Conservation (phyloP, 2,329 filamentous ascomycete genomes). For the Acrodontium crateriforme region DNA sequence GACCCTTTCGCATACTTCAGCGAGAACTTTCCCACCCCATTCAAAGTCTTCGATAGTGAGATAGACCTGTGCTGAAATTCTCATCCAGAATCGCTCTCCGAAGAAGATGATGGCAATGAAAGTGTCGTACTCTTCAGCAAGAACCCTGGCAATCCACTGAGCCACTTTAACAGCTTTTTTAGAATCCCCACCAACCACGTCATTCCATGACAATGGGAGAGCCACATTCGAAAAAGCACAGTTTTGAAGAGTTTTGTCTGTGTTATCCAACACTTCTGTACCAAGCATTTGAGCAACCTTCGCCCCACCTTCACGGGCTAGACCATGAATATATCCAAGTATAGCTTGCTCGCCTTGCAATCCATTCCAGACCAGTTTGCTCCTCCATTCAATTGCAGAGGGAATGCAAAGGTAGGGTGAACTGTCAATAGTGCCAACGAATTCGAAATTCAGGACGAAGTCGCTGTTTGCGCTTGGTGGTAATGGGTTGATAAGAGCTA, state of each 20-base stretch:
- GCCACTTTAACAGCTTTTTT: slow-evolving; percentile 24
- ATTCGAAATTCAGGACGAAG: slow-evolving; percentile 63
- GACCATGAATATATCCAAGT: slow-evolving; percentile 43
- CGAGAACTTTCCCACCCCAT: slow-evolving; percentile 48
- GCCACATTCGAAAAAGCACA: slow-evolving; percentile 47
- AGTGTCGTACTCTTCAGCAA: slow-evolving; percentile 50
- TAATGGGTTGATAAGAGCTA: slow-evolving; percentile 23
- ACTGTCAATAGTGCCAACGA: slow-evolving; percentile 61
- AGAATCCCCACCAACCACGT: slow-evolving; percentile 19
- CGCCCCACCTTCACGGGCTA: slow-evolving; percentile 51
- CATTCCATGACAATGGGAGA: slow-evolving; percentile 44
- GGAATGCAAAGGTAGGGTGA: slow-evolving; percentile 58
- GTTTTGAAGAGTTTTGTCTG: slow-evolving; percentile 43
- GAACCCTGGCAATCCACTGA: slow-evolving; percentile 26
- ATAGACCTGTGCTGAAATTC: slow-evolving; percentile 73
- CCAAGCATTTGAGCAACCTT: slow-evolving; percentile 48
- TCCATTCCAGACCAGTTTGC: slow-evolving; percentile 21
- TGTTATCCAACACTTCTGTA: slow-evolving; percentile 59
- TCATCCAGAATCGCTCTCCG: slow-evolving; percentile 49
- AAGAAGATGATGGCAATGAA: slow-evolving; percentile 55
- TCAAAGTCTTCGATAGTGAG: slow-evolving; percentile 68
- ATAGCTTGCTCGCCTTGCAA: slow-evolving; percentile 53
- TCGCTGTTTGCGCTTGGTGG: slow-evolving; percentile 35
- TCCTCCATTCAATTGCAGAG: slow-evolving; percentile 57
- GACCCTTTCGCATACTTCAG: slow-evolving; percentile 41